phyloP scores from a whole-genome alignment of 345 rosid species.

The Trapa incisa region DNA sequence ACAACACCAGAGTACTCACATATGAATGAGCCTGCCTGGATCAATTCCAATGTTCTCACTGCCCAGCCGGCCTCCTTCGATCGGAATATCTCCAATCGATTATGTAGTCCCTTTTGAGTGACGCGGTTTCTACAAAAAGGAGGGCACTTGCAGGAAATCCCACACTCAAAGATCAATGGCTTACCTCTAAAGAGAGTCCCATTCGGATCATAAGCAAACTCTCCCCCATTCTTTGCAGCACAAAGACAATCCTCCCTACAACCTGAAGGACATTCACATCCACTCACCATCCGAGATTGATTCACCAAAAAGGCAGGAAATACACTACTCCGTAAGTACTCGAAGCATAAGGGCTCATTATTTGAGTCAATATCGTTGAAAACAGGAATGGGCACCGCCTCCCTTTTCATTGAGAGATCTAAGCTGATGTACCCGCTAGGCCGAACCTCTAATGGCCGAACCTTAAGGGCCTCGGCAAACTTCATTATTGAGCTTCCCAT shows the following conservation, averaged over 20 bases:
- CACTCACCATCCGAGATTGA: slow-evolving; percentile 28
- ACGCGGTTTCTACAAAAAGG: slow-evolving; percentile 73
- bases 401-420: slow-evolving; percentile 56
- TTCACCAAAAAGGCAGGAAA: slow-evolving; percentile 39
- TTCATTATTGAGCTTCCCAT: slow-evolving; percentile 71
- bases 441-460: slow-evolving; percentile 41
- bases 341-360: slow-evolving; percentile 65
- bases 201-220: slow-evolving; percentile 60
- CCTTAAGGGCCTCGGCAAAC: slow-evolving; percentile 52
- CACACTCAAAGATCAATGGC: slow-evolving; percentile 75
- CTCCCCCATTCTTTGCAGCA: slow-evolving; percentile 63
- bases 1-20: slow-evolving; percentile 85
- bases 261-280: slow-evolving; percentile 60
- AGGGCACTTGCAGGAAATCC: slow-evolving; percentile 60
- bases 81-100: slow-evolving; percentile 74
- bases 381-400: slow-evolving; percentile 46
- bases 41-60: slow-evolving; percentile 72
- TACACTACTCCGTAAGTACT: slow-evolving; percentile 46
- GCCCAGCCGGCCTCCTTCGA: slow-evolving; percentile 89
- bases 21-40: slow-evolving; percentile 78
- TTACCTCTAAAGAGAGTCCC: slow-evolving; percentile 64
- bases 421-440: slow-evolving; percentile 63
- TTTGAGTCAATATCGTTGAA: slow-evolving; percentile 70
- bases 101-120: slow-evolving; percentile 56
- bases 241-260: slow-evolving; percentile 67